Evolutionary conservation across 1,139 yeast genomes (phyloP).

Genomic region (Sugiyamaella sp.): DNA sequence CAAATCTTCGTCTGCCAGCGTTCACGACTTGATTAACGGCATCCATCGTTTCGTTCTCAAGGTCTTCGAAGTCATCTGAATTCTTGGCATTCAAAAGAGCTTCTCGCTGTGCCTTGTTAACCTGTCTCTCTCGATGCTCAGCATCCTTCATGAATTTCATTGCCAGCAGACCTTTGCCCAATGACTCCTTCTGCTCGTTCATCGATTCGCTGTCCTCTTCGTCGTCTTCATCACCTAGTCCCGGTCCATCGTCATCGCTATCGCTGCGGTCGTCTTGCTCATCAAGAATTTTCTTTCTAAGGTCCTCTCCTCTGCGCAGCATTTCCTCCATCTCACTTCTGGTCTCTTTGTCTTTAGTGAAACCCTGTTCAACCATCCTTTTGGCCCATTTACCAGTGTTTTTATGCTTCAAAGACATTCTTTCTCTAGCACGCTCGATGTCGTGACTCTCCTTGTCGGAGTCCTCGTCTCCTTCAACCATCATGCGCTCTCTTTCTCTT

Average conservation of each 20-base stretch:
- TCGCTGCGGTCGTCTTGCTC: slow-evolving; percentile 57
- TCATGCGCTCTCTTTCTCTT: slow-evolving; percentile 64
- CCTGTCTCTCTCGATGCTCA: slow-evolving; percentile 59
- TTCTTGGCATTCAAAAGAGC: slow-evolving; percentile 50
- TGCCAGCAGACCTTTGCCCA: slow-evolving; percentile 85
- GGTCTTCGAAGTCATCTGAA: slow-evolving; percentile 49
- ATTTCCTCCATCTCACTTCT: slow-evolving; percentile 92
- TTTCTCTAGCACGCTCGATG: slow-evolving; percentile 82
- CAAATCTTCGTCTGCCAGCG: slow-evolving; percentile 80
- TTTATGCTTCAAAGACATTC: slow-evolving; percentile 90
- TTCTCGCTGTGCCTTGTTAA: slow-evolving; percentile 57
- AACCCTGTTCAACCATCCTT: slow-evolving; percentile 85
- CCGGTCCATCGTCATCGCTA: slow-evolving; percentile 52
- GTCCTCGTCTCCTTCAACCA: slow-evolving; percentile 62
- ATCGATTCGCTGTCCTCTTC: slow-evolving; percentile 44
- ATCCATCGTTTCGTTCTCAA: slow-evolving; percentile 46
- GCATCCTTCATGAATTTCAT: slow-evolving; percentile 97
- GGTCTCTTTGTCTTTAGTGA: slow-evolving; percentile 81
- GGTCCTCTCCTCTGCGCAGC: slow-evolving; percentile 82
- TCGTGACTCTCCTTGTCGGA: slow-evolving; percentile 58
- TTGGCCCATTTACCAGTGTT: slow-evolving; percentile 86
- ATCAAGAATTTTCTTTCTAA: slow-evolving; percentile 76
- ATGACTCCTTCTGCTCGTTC: slow-evolving; percentile 42
- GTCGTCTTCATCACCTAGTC: slow-evolving; percentile 46
- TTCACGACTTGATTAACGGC: slow-evolving; percentile 49